phyloP scores from a whole-genome alignment of 805 yeast genomes.

The Metschnikowia dekortorum region DNA sequence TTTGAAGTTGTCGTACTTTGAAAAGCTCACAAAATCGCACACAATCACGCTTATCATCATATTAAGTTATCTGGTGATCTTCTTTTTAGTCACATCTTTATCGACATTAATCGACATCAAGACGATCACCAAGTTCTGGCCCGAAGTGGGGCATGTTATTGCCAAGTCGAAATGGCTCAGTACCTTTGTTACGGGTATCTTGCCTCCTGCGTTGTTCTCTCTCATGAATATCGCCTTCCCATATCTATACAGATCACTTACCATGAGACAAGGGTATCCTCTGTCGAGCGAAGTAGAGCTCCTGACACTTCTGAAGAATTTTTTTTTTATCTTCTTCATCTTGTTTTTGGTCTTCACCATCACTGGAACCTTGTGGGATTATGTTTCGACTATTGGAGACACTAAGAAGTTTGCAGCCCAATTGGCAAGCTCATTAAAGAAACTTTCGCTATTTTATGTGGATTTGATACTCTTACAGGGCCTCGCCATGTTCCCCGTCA shows the following conservation, averaged over 20 bases:
- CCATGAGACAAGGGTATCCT: conserved; percentile 48
- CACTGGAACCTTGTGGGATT: conserved; percentile 59
- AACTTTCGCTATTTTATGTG: conserved; percentile 50
- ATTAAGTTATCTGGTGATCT: conserved; percentile 46
- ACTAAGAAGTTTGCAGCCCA: conserved; percentile 56
- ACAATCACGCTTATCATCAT: conserved; percentile 41
- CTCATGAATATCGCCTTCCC: conserved; percentile 51
- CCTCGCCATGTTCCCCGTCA: conserved; percentile 56
- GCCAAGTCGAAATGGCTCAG: conserved; percentile 48
- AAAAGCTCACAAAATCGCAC: conserved; percentile 37
- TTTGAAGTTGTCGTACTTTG: conserved; percentile 37
- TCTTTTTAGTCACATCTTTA: conserved; percentile 53
- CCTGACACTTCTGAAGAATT: conserved; percentile 53
- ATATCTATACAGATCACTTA: conserved; percentile 49
- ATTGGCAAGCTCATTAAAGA: conserved; percentile 49
- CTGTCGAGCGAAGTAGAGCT: conserved; percentile 58
- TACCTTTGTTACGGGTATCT: conserved; percentile 55
- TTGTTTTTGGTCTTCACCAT: conserved; percentile 58
- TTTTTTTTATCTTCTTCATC: conserved; percentile 56
- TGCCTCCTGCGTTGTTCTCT: conserved; percentile 59
- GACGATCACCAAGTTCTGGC: conserved; percentile 55
- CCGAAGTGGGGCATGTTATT: conserved; percentile 51
- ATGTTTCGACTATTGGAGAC: conserved; percentile 52
- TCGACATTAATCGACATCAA: conserved; percentile 54
- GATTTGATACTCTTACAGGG: conserved; percentile 70